Evolutionary conservation across 805 yeast species (phyloP), one percentile per base, ranked within the genome.

Genomic region (Brettanomyces bruxellensis): DNA sequence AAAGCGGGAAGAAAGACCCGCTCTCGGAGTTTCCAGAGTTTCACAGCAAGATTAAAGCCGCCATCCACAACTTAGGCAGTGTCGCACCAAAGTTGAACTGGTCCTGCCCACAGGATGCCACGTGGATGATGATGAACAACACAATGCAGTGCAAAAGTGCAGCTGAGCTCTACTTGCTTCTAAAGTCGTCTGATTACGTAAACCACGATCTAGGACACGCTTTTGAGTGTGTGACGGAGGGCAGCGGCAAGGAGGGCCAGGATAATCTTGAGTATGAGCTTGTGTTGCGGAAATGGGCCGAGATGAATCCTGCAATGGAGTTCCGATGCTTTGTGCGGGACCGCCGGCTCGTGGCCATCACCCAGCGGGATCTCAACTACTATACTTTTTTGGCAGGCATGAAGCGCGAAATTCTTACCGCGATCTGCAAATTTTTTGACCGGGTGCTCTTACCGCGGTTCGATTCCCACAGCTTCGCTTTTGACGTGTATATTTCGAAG

Each of bases 91-190:
- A 93, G 58, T 68, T 91, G 54, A 93, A 93, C 68, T 93, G 99
- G 99, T 88, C 97, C 1, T 85, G 96, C 1, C 99, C 99, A 1
- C 83, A 81, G 58, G 99, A 93, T 65, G 86, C 98, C 1, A 76
- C 81, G 0, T 93, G 98, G 99, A 91, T 93, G 22, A 66, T 85
- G 56, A 74, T 93, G 3, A 79, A 84, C 32, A 86, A 87, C 56
- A 73, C 86, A 3, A 75, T 84, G 74, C 75, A 78, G 56, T 90
- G 98, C 57, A 70, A 66, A 13, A 74, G 73, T 32, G 79, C 83
- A 0, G 74, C 81, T 36, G 99, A 93, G 52, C 66, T 93, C 0
- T 93, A 89, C 52, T 61, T 93, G 42, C 64, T 93, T 7, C 65
- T 93, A 45, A 91, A 91, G 56, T 80, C 96, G 1, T 87, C 96